Conservation (phyloP, 306 rosid genomes). For the Vigna hirtella region DNA sequence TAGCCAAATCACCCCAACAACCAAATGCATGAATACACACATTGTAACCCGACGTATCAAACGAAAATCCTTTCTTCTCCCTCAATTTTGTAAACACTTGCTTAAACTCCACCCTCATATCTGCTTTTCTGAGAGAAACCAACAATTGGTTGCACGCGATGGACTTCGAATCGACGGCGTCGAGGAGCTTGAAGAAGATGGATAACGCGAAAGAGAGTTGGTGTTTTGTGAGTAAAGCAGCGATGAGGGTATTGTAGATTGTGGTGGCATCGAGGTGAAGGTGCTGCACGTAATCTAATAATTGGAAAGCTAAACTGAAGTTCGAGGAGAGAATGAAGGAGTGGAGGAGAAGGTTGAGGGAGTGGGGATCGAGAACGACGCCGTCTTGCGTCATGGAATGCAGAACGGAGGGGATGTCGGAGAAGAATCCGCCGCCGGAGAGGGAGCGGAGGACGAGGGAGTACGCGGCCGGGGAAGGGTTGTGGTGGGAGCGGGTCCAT, state of each 20-base stretch:
- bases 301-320: slow-evolving; percentile 58
- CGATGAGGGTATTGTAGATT: slow-evolving; percentile 61
- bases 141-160: slow-evolving; percentile 67
- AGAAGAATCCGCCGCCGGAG: slow-evolving; percentile 51
- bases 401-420: slow-evolving; percentile 60
- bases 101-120: slow-evolving; percentile 69
- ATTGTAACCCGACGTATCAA: slow-evolving; percentile 73
- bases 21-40: slow-evolving; percentile 82
- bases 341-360: slow-evolving; percentile 69
- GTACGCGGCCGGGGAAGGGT: slow-evolving; percentile 53
- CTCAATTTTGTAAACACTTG: slow-evolving; percentile 62
- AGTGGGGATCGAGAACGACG: slow-evolving; percentile 54
- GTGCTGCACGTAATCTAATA: slow-evolving; percentile 62
- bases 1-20: slow-evolving; percentile 81
- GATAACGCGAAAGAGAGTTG: slow-evolving; percentile 72
- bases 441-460: slow-evolving; percentile 61
- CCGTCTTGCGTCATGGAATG: slow-evolving; percentile 59
- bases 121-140: slow-evolving; percentile 68
- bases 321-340: slow-evolving; percentile 58
- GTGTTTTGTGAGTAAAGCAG: slow-evolving; percentile 64
- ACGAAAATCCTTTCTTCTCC: slow-evolving; percentile 50
- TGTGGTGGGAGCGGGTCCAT: slow-evolving; percentile 56
- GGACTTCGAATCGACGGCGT: slow-evolving; percentile 40
- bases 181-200: slow-evolving; percentile 61
- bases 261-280: slow-evolving; percentile 45